Conservation (phyloP, 75 land plant genomes). For the Cryptomeria japonica region DNA sequence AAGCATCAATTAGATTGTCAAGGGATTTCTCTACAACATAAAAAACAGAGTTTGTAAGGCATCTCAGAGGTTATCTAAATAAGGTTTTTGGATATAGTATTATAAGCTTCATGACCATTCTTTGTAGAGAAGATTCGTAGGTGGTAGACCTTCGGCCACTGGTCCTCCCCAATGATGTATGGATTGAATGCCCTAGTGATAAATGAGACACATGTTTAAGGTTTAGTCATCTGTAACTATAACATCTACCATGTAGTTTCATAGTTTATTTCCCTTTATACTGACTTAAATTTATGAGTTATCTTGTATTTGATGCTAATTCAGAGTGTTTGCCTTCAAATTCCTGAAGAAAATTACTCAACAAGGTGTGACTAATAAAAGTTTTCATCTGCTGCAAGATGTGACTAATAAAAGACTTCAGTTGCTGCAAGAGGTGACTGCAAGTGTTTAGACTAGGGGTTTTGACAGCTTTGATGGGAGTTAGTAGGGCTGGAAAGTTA, state of each 20-base stretch:
- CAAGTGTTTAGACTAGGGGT: slow-evolving; percentile 80
- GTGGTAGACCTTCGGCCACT: slow-evolving; percentile 40
- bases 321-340: neutral
- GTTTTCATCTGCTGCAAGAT: slow-evolving; percentile 49
- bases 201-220: slow-evolving; percentile 24
- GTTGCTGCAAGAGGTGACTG: slow-evolving; percentile 63
- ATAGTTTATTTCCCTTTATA: neutral
- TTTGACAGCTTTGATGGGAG: slow-evolving; percentile 82
- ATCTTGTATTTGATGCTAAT: neutral
- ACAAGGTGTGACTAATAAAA: slow-evolving; percentile 50
- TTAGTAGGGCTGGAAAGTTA: slow-evolving; percentile 79
- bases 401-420: slow-evolving; percentile 48
- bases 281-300: too few species aligned
- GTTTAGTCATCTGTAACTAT: neutral
- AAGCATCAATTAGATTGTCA: neutral
- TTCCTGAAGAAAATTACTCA: slow-evolving; percentile 58
- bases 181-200: slow-evolving; percentile 18
- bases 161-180: slow-evolving; percentile 38
- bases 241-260: too few species aligned
- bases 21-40: neutral
- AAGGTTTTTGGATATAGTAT: neutral
- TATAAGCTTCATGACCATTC: neutral
- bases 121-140: slow-evolving; percentile 20
- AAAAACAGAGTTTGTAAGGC: neutral
- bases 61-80: neutral